These are phyloP conservation scores for Xylaria sp. DNA, from an alignment of 2,329 filamentous ascomycete genomes.

Conservation along the genomic window DNA sequence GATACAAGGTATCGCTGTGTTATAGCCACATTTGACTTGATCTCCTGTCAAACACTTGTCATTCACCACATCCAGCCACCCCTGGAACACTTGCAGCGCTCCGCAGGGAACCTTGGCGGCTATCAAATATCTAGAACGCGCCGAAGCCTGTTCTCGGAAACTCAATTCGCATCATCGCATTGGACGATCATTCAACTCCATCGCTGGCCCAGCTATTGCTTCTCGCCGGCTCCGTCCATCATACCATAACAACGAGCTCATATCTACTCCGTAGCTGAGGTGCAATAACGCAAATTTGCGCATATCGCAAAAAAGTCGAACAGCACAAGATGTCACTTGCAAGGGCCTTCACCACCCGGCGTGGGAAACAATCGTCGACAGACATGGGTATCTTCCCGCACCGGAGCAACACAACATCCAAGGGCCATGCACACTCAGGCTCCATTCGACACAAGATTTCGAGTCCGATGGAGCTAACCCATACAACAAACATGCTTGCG, in stretches of 20 bases:
- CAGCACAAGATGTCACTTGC: constrained; percentile 66
- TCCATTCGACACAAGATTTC: constrained; percentile 81
- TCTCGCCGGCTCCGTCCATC: background rate
- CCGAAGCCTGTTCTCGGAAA: constrained; percentile 18
- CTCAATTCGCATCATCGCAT: constrained; percentile 3
- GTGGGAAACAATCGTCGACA: constrained; percentile 66
- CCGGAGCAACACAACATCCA: constrained; percentile 59
- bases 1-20: constrained; percentile 23
- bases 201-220: background rate
- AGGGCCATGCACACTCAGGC: constrained; percentile 55
- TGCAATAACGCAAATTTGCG: constrained; percentile 2
- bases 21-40: constrained; percentile 14
- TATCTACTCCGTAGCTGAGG: background rate
- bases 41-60: constrained; percentile 31
- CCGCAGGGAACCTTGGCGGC: constrained; percentile 9
- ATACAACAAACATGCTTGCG: constrained; percentile 95
- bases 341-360: constrained; percentile 77
- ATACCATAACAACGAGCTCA: background rate
- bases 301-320: constrained; percentile 11
- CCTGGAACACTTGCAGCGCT: background rate
- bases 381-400: constrained; percentile 53
- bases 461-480: constrained; percentile 83
- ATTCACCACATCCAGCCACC: constrained; percentile 36
- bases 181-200: background rate
- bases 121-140: constrained; percentile 7